Percentiles rank a stretch among this genome's conserved stretches.
Evolutionary conservation across 2,329 filamentous ascomycete genomes (phyloP).

Genomic region (Pseudocercospora macadamiae): DNA sequence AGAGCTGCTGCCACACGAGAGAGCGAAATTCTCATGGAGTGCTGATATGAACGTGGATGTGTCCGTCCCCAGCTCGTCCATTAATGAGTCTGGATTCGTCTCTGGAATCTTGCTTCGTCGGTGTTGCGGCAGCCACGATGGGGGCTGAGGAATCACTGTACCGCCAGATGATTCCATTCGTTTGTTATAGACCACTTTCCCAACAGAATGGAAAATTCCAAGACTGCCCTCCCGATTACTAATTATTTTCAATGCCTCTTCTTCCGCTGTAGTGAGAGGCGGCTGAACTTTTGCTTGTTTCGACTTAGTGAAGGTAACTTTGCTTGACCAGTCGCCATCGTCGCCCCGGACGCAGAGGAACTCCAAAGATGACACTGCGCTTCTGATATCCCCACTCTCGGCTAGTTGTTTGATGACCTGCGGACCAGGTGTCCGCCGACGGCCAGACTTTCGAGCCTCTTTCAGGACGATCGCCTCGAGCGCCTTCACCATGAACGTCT

Average conservation of each 20-base stretch:
- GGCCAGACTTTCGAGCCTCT: conserved; percentile 77
- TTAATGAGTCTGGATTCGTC: conserved; percentile 65
- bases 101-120: conserved; percentile 49
- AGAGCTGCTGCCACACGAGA: conserved; percentile 72
- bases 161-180: conserved; percentile 61
- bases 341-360: conserved; percentile 88
- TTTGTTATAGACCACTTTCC: conserved; percentile 97
- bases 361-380: conserved; percentile 87
- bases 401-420: conserved; percentile 77
- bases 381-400: conserved; percentile 88
- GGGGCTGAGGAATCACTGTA: conserved; percentile 45
- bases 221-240: conserved; percentile 86
- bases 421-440: conserved; percentile 75
- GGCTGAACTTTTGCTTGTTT: conserved; percentile 64
- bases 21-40: conserved; percentile 88
- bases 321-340: conserved; percentile 72
- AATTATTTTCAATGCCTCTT: conserved; percentile 76
- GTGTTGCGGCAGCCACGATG: conserved; percentile 50
- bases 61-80: conserved; percentile 92
- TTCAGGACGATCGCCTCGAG: conserved; percentile 81
- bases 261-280: conserved; percentile 73
- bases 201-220: conserved; percentile 94
- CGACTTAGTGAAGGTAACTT: conserved; percentile 69
- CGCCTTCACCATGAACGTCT: conserved; percentile 82
- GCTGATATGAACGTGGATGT: conserved; percentile 86